phyloP scores from a whole-genome alignment of 495 filamentous ascomycete genomes.

The Hyphodiscus hymeniophilus region DNA sequence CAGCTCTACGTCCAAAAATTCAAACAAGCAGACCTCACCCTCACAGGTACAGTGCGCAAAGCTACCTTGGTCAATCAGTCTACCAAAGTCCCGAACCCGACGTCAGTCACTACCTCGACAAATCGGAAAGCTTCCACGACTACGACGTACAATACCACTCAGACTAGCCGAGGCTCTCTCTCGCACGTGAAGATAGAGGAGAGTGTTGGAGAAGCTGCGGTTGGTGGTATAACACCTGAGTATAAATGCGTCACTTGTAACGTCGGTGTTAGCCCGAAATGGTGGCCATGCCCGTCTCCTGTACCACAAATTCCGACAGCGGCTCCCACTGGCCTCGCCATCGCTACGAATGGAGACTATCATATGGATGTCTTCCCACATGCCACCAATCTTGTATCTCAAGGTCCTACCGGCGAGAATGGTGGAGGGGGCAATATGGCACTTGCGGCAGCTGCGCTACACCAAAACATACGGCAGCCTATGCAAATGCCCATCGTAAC shows the following conservation, averaged over 20 bases:
- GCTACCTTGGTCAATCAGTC: conserved; percentile 36
- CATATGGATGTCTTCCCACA: conserved; percentile 31
- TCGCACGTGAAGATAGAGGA: conserved; percentile 32
- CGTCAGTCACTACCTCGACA: background rate
- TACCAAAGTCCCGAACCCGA: conserved; percentile 16
- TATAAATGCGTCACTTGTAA: conserved; percentile 45
- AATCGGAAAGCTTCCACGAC: conserved; percentile 21
- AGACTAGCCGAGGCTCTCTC: conserved; percentile 9
- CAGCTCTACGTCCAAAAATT: conserved; percentile 80
- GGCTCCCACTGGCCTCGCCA: conserved; percentile 1
- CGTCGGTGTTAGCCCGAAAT: conserved; percentile 51
- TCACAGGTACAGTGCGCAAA: conserved; percentile 88
- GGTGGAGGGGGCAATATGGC: conserved; percentile 36
- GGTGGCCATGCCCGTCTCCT: conserved; percentile 36
- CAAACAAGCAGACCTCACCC: conserved; percentile 85
- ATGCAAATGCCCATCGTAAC: background rate
- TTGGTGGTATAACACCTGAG: background rate
- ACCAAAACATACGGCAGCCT: conserved; percentile 8
- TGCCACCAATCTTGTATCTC: conserved; percentile 29
- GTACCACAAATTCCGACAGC: background rate
- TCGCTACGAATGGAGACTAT: conserved; percentile 17
- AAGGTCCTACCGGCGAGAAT: conserved; percentile 29
- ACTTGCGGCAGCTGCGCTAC: conserved; percentile 31
- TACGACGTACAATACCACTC: conserved; percentile 1
- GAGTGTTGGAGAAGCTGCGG: background rate